These are phyloP conservation scores for Trypanosoma rangeli DNA, from an alignment of 208 protist species.

Conservation along the genomic window DNA sequence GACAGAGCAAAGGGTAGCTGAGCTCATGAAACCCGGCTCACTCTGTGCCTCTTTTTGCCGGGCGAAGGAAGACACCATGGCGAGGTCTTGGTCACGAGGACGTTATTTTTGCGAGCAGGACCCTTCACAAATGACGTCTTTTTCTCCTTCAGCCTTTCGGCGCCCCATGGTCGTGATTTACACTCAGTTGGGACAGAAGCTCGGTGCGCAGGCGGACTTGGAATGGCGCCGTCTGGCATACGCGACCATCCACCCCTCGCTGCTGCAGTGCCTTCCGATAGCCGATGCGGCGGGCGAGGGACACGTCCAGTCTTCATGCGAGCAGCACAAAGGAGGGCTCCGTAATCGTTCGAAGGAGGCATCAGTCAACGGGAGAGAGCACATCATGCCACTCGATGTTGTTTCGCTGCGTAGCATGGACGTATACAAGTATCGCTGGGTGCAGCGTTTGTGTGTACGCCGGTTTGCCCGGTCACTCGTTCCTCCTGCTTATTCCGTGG, in stretches of 20 bases:
- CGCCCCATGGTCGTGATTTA: conserved; percentile 82
- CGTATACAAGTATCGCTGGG: conserved; percentile 80
- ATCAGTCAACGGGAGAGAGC: not conserved
- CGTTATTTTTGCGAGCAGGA: conserved; percentile 44
- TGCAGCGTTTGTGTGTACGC: conserved; percentile 72
- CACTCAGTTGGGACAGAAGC: conserved; percentile 82
- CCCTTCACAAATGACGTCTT: conserved; percentile 44
- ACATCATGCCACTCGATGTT: conserved; percentile 66
- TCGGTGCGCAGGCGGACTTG: conserved; percentile 65
- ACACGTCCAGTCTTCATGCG: conserved; percentile 20
- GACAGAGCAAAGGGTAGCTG: conserved; percentile 13
- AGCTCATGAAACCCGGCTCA: conserved; percentile 6
- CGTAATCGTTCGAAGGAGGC: conserved; percentile 12
- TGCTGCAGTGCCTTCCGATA: conserved; percentile 46
- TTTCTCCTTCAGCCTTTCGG: conserved; percentile 55
- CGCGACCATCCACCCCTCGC: conserved; percentile 55
- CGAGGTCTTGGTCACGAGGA: not conserved
- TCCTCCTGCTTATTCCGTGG: not conserved
- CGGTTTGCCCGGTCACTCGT: conserved; percentile 68
- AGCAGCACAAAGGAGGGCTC: conserved; percentile 23
- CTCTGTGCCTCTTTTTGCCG: conserved; percentile 9
- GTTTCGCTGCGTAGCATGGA: conserved; percentile 80
- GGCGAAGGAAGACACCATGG: not conserved
- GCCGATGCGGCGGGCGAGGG: conserved; percentile 27
- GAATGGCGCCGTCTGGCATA: conserved; percentile 79